These are phyloP conservation scores for Miscanthus lutarioriparius DNA, from an alignment of 176 grass and related monocot genomes.

Conservation along the genomic window DNA sequence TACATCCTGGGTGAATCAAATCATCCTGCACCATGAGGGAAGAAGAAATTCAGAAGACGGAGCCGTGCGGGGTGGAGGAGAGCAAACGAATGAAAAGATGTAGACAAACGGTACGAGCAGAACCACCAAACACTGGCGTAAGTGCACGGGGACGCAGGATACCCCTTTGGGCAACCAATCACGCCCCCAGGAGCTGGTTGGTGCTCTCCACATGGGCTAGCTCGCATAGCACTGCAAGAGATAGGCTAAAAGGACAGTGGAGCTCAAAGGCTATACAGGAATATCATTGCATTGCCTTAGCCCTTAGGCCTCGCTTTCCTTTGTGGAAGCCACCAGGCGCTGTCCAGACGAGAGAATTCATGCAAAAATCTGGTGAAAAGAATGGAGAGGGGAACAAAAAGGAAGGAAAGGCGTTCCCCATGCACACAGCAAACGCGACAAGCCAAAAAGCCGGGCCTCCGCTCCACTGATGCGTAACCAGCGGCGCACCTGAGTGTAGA, in stretches of 20 bases:
- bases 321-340: constrained; percentile 53
- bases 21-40: no score
- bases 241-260: constrained; percentile 32
- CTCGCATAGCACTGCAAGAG: constrained; percentile 25
- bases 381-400: not conserved
- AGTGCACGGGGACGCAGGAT: no score
- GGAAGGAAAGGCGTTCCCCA: not conserved
- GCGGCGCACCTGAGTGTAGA: constrained; percentile 13
- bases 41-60: no score
- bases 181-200: not conserved
- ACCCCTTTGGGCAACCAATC: no score
- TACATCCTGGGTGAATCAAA: no score
- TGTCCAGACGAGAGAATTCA: constrained; percentile 44
- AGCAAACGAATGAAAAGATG: no score
- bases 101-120: no score
- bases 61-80: no score
- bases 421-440: constrained; percentile 34
- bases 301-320: constrained; percentile 45
- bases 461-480: constrained; percentile 14
- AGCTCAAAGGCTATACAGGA: constrained; percentile 54
- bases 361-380: not conserved
- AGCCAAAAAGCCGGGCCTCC: not conserved
- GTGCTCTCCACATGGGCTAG: constrained; percentile 62
- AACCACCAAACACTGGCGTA: no score
- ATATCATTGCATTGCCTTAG: constrained; percentile 70